These are phyloP conservation scores for Zoysia japonica DNA, from an alignment of 176 grass and related monocot genomes.

Conservation along the genomic window DNA sequence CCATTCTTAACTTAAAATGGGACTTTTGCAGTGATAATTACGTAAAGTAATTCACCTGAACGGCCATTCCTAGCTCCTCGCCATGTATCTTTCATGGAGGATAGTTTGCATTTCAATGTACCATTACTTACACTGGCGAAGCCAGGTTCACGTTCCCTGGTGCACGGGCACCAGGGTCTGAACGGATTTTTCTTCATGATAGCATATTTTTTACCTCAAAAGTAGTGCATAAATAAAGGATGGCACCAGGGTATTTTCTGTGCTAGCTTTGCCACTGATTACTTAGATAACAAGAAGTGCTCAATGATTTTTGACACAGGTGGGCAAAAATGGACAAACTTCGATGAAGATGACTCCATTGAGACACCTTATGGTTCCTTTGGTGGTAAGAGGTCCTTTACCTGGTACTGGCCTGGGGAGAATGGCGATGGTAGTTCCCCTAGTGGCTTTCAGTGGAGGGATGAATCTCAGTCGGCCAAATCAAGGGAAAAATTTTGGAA, in stretches of 20 bases:
- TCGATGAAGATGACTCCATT: conserved; percentile 41
- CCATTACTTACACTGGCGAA: not conserved
- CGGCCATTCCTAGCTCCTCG: not conserved
- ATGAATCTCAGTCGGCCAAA: conserved; percentile 54
- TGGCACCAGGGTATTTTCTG: no score
- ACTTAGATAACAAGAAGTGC: conserved; percentile 22
- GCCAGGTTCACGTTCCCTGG: no score
- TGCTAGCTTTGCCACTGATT: not conserved
- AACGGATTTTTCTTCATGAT: no score
- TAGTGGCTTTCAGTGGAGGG: conserved; percentile 64
- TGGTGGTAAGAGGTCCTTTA: conserved; percentile 62
- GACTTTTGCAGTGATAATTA: not conserved
- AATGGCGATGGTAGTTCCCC: conserved; percentile 31
- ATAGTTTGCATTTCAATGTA: not conserved
- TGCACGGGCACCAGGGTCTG: no score
- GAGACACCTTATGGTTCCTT: conserved; percentile 34
- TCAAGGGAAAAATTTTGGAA: conserved; percentile 58
- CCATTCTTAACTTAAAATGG: not conserved
- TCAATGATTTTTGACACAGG: conserved; percentile 33
- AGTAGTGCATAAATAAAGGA: no score
- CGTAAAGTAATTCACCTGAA: not conserved
- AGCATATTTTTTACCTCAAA: no score
- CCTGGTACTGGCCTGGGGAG: conserved; percentile 62
- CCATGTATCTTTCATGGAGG: not conserved
- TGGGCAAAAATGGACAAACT: conserved; percentile 44